Evolutionary conservation across 1,284 basidiomycete species (phyloP), one percentile per base, ranked within the genome.

Genomic region (Taiwanofungus camphoratus): DNA sequence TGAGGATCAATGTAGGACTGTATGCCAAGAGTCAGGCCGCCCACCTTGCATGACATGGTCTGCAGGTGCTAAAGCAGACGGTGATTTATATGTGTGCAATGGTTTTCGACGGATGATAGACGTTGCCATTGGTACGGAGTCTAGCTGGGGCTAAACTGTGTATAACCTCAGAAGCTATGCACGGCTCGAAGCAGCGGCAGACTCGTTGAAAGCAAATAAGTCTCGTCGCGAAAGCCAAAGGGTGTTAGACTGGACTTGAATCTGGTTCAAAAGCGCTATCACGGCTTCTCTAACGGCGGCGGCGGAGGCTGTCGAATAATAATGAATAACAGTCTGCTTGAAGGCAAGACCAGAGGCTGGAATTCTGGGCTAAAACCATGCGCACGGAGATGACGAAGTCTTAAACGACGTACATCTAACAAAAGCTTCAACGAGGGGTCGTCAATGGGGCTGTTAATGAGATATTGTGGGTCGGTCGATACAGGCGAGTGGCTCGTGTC

Each of bases 101-200:
- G 62, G 63, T 45, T 65, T 65, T 41, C 63, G 54, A 15, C 62
- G 57, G 19, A 54, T 55, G n/a, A 42, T 39, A 5, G 61, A 55
- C 18, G 46, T 15, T 12, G 54, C 40, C 19, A 45, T 44, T 7
- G 34, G 21, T 33, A 39, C 34, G 23, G 15, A 8, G n/a, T n/a
- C n/a, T n/a, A n/a, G n/a, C n/a, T 12, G 26, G 32, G 30, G 39
- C 34, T 21, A 34, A 42, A 3, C 19, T 32, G 5, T 22, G 33
- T 19, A 31, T 27, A 19, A 16, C 9, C 23, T 21, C 29, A 16
- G 39, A 19, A 39, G 13, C 7, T 29, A 26, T n/a, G n/a, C n/a
- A n/a, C n/a, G n/a, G n/a, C n/a, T 24, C 5, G 9, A 9, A 11
- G 16, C 19, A n/a, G 20, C 18, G 7, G 20, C 13, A 15, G 20